Conservation (phyloP, 164 flowering plant genomes). For the Amborella trichopoda region DNA sequence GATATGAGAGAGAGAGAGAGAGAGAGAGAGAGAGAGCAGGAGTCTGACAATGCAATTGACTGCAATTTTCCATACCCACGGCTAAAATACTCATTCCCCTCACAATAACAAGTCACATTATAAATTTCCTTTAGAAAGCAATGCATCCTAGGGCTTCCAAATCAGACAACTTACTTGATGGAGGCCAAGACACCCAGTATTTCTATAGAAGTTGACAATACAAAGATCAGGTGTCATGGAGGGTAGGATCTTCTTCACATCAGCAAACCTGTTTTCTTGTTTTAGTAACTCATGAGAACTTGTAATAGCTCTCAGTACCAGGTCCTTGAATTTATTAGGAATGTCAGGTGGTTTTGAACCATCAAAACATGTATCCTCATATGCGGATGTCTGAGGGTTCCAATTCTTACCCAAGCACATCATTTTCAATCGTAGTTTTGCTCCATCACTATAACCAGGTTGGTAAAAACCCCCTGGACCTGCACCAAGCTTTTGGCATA, state of each 20-base stretch:
- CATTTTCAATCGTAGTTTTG: slow-evolving; percentile 47
- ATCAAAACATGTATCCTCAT: slow-evolving; percentile 36
- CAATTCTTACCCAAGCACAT: slow-evolving; percentile 90
- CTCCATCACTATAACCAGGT: slow-evolving; percentile 57
- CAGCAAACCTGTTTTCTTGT: slow-evolving; percentile 2
- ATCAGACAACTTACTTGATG: slow-evolving; percentile 48
- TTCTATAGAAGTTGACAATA: slow-evolving; percentile 61
- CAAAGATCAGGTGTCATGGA: slow-evolving; percentile 58
- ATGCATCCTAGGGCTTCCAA: no score
- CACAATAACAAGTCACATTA: no score
- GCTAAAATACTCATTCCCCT: no score
- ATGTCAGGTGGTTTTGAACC: slow-evolving; percentile 44
- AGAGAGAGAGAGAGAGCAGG: no score
- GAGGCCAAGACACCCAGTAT: slow-evolving; percentile 61
- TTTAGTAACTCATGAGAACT: slow-evolving; percentile 28
- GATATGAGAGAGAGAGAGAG: no score
- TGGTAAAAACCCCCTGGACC: slow-evolving; percentile 81
- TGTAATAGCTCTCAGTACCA: slow-evolving; percentile 39
- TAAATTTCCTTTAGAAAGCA: no score
- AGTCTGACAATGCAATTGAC: no score
- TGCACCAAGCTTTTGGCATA: slow-evolving; percentile 48
- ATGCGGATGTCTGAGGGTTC: slow-evolving; percentile 52
- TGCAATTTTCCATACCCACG: no score
- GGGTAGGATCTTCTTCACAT: slow-evolving; percentile 32
- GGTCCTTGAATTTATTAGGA: slow-evolving; percentile 31